Evolutionary conservation across 2,329 filamentous ascomycete species (phyloP).

Genomic region (Magnaporthales sp.): DNA sequence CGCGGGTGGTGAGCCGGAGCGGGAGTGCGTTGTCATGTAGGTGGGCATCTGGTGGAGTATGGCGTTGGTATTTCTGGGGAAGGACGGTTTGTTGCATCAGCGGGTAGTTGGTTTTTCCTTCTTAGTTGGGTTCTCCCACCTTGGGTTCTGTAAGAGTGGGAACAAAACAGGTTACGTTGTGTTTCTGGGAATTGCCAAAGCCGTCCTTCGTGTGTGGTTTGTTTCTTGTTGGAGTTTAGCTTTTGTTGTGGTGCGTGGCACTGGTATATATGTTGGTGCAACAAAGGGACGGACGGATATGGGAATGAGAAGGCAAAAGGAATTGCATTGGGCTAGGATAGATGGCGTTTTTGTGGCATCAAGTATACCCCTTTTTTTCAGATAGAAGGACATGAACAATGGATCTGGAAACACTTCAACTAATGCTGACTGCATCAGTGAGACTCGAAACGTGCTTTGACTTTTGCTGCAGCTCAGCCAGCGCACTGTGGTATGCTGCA

Average conservation of each 20-base stretch:
- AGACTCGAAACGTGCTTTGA: not conserved
- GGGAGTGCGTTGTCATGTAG: slow-evolving; percentile 24
- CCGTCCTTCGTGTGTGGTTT: not conserved
- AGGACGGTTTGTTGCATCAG: not conserved
- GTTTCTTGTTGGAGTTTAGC: not conserved
- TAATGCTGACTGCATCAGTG: too few species aligned
- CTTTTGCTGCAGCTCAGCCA: not conserved
- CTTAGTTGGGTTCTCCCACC: not conserved
- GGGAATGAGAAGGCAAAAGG: not conserved
- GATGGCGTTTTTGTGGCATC: not conserved
- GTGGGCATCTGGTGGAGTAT: too few species aligned
- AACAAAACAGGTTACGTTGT: not conserved
- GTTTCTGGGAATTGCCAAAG: not conserved
- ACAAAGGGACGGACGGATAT: not conserved
- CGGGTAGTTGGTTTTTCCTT: not conserved
- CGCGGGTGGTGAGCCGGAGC: slow-evolving; percentile 17
- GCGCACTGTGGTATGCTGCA: not conserved
- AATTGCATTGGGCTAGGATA: slow-evolving; percentile 2
- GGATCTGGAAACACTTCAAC: not conserved
- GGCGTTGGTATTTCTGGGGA: too few species aligned
- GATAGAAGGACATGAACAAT: not conserved
- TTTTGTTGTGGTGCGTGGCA: not conserved
- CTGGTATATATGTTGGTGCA: not conserved
- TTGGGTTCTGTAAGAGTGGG: not conserved
- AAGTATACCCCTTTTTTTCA: not conserved